A percentile compares a stretch with the other conserved stretches of the same genome.
Evolutionary conservation across 2,329 filamentous ascomycete species (phyloP).

Genomic region (Byssothecium circinans): DNA sequence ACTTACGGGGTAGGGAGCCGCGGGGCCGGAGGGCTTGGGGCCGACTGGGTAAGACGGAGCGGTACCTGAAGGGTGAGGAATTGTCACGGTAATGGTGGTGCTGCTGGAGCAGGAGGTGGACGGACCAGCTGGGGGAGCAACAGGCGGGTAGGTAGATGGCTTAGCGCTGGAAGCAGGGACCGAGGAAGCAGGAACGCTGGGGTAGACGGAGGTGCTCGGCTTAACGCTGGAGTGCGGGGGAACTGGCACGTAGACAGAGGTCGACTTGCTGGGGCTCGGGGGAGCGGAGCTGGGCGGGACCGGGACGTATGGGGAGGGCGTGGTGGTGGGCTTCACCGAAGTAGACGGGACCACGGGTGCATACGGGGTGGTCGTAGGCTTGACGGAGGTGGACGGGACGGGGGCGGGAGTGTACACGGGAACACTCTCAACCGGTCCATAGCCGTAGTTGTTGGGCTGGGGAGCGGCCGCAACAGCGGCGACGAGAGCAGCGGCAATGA

Average conservation of each 20-base stretch:
- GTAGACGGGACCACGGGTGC: background rate
- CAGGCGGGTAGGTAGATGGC: slow-evolving; percentile 8
- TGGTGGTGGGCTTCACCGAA: background rate
- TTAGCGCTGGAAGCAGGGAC: background rate
- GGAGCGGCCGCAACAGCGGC: slow-evolving; percentile 36
- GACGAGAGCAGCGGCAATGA: slow-evolving; percentile 38
- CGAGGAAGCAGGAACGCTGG: background rate
- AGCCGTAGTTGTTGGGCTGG: slow-evolving; percentile 25
- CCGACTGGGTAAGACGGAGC: slow-evolving; percentile 41
- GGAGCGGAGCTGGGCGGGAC: background rate
- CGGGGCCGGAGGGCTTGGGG: background rate
- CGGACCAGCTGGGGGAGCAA: background rate
- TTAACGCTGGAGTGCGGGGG: slow-evolving; percentile 15
- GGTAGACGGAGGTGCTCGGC: slow-evolving; percentile 11
- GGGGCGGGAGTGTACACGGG: background rate
- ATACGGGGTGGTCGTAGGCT: background rate
- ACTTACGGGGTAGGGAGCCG: slow-evolving; percentile 7
- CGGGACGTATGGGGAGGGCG: background rate
- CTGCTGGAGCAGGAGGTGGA: slow-evolving; percentile 41
- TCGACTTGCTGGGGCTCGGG: background rate
- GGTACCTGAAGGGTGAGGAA: slow-evolving; percentile 44
- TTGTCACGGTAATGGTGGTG: slow-evolving; percentile 48
- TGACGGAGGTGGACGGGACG: background rate
- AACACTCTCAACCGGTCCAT: slow-evolving; percentile 1
- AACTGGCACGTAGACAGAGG: slow-evolving; percentile 4